phyloP scores from a whole-genome alignment of 805 yeast genomes.

The Candida boleticola region DNA sequence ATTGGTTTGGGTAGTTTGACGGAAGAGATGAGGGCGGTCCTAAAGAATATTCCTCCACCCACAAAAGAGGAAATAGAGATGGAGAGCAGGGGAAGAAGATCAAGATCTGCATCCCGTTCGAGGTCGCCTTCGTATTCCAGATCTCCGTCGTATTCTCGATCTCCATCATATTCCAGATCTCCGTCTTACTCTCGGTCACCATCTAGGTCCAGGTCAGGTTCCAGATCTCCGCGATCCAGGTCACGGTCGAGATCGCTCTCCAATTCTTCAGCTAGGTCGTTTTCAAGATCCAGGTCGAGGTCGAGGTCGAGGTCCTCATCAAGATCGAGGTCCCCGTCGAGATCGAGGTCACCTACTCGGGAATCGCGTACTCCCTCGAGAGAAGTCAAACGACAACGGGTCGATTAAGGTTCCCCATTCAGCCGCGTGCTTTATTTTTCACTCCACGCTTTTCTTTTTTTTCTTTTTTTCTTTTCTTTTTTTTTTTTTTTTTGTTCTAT shows the following conservation, averaged over 20 bases:
- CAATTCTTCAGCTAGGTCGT: background rate
- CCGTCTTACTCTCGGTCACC: conserved; percentile 1
- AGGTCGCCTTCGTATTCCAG: background rate
- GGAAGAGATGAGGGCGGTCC: conserved; percentile 68
- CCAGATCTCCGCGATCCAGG: conserved; percentile 3
- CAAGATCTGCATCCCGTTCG: conserved; percentile 1
- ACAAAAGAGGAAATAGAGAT: background rate
- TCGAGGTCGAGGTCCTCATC: background rate
- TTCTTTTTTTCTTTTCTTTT: too few species aligned
- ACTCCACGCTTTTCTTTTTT: background rate
- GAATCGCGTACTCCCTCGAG: background rate
- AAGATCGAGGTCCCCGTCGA: conserved; percentile 1
- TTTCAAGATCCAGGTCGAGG: background rate
- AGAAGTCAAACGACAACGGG: background rate
- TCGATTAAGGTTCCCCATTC: too few species aligned
- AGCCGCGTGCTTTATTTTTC: background rate
- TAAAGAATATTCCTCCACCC: conserved; percentile 30
- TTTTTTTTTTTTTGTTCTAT: too few species aligned
- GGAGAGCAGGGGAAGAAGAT: conserved; percentile 4
- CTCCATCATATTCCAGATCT: conserved; percentile 1
- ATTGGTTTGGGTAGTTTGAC: conserved; percentile 85
- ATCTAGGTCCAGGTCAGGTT: conserved; percentile 3
- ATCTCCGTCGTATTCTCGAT: conserved; percentile 1
- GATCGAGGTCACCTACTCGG: background rate
- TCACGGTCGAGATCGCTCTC: conserved; percentile 1